phyloP scores from a whole-genome alignment of 257 asterid species.

The Solanum appendiculatum region DNA sequence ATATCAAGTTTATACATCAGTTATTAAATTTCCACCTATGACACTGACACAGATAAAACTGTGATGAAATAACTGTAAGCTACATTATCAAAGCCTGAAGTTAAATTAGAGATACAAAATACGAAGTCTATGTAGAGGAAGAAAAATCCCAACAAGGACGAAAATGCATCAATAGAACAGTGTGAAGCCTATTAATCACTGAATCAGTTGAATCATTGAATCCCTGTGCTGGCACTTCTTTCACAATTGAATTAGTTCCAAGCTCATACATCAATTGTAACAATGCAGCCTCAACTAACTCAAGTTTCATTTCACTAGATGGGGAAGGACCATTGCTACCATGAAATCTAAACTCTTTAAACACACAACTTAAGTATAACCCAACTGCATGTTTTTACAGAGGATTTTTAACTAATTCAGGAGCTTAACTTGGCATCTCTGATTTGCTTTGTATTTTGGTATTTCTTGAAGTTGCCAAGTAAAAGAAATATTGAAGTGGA shows the following conservation, averaged over 20 bases:
- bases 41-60: neutral
- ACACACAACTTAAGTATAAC: neutral
- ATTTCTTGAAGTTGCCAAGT: neutral
- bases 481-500: neutral
- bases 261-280: neutral
- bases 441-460: neutral
- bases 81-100: neutral
- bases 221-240: neutral
- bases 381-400: neutral
- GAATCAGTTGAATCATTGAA: neutral
- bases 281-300: neutral
- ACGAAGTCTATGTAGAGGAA: neutral
- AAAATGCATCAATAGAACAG: neutral
- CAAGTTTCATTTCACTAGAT: neutral
- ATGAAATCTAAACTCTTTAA: neutral
- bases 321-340: neutral
- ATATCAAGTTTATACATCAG: conserved; percentile 1
- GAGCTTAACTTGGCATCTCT: neutral
- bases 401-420: neutral
- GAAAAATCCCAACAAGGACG: neutral
- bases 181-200: neutral
- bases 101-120: neutral
- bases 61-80: neutral
- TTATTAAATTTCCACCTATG: neutral
- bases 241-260: neutral